Conservation (phyloP, 2,329 filamentous ascomycete species). For the Trematosphaeria pertusa region DNA sequence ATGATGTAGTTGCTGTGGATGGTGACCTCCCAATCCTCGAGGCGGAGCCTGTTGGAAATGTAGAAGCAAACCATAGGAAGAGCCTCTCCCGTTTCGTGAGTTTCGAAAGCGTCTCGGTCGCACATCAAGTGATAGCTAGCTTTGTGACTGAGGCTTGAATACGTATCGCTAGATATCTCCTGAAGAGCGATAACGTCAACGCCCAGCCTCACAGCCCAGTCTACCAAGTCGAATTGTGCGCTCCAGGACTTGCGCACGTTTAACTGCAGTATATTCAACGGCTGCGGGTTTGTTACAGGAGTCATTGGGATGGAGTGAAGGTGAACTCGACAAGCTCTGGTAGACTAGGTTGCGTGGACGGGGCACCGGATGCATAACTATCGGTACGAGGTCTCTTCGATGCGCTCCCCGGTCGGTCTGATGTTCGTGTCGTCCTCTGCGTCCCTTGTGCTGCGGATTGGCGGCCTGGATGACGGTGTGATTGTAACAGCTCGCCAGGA, state of each 20-base stretch:
- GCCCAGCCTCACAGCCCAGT: background rate
- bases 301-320: too few relatives aligned
- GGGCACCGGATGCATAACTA: too few relatives aligned
- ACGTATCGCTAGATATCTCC: background rate
- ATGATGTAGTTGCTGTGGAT: background rate
- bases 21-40: too few relatives aligned
- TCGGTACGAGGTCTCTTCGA: too few relatives aligned
- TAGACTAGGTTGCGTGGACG: too few relatives aligned
- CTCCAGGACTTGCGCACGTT: background rate
- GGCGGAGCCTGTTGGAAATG: background rate
- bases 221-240: background rate
- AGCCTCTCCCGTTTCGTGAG: background rate
- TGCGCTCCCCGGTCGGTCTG: too few relatives aligned
- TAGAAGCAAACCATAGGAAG: background rate
- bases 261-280: conserved; percentile 1
- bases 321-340: too few relatives aligned
- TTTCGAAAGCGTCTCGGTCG: background rate
- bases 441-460: too few relatives aligned
- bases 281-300: background rate
- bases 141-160: background rate
- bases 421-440: too few relatives aligned
- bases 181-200: background rate
- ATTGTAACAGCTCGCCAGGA: too few relatives aligned
- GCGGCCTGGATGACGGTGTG: too few relatives aligned
- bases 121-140: background rate